Evolutionary conservation across 1,284 basidiomycete genomes (phyloP), one percentile per base, ranked within the genome.

Genomic region (Tilletiaria anomala): DNA sequence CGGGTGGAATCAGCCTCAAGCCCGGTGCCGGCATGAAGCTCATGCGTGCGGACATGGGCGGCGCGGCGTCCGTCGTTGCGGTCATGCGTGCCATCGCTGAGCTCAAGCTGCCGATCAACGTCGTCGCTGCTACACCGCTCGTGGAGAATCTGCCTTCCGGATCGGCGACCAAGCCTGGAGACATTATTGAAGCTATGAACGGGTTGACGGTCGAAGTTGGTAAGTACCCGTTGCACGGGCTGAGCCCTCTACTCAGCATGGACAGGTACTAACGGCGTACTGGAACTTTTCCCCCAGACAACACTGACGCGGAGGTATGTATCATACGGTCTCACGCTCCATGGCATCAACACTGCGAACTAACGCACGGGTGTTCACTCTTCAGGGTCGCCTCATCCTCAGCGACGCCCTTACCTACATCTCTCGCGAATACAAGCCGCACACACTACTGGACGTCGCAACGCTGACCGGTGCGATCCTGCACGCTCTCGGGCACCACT

Each of bases 231-330:
- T n/a, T n/a, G n/a, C n/a, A n/a, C n/a, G n/a, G n/a, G n/a, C n/a
- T n/a, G n/a, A n/a, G n/a, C n/a, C n/a, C n/a, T n/a, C n/a, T n/a
- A n/a, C n/a, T n/a, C n/a, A n/a, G n/a, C n/a, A n/a, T n/a, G n/a
- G n/a, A n/a, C n/a, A n/a, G n/a, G n/a, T n/a, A n/a, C n/a, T n/a
- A n/a, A n/a, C n/a, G n/a, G n/a, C n/a, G n/a, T n/a, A n/a, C n/a
- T n/a, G n/a, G n/a, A n/a, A n/a, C n/a, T n/a, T n/a, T n/a, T n/a
- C n/a, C n/a, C n/a, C n/a, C n/a, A n/a, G 83, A 87, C 69, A 87
- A 87, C 69, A 87, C 84, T 4, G 84, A 87, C 61, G 83, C 83
- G 3, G 83, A 86, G 62, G n/a, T n/a, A n/a, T n/a, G n/a, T n/a
- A n/a, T n/a, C n/a, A n/a, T n/a, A n/a, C n/a, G n/a, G n/a, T n/a